phyloP scores from a whole-genome alignment of 2,329 filamentous ascomycete species.

The Arthrobotrys sphaeroides region DNA sequence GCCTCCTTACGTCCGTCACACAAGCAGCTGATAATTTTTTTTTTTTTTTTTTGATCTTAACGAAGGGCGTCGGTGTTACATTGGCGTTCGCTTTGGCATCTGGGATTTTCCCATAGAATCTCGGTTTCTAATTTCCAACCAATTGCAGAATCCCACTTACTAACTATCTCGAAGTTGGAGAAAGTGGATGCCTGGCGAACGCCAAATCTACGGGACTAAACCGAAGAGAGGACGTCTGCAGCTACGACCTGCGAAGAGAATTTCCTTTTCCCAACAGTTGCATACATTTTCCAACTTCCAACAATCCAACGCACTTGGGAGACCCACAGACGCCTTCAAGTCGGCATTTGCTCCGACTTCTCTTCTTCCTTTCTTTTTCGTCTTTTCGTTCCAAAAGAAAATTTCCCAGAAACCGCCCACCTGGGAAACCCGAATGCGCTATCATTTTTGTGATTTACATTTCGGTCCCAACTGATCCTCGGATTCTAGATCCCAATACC shows the following conservation, averaged over 20 bases:
- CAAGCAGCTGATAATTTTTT: conserved; percentile 15
- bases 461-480: conserved; percentile 19
- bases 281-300: conserved; percentile 38
- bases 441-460: conserved; percentile 8
- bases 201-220: background rate
- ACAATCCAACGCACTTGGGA: conserved; percentile 38
- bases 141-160: conserved; percentile 14
- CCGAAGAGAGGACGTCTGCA: conserved; percentile 18
- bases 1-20: conserved; percentile 20
- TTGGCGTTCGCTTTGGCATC: conserved; percentile 12
- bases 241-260: background rate
- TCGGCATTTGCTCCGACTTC: conserved; percentile 13
- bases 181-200: conserved; percentile 27
- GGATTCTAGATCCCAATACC: conserved; percentile 38
- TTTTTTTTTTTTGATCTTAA: background rate
- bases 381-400: background rate
- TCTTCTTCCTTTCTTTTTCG: background rate
- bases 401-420: conserved; percentile 33
- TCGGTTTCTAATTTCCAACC: conserved; percentile 42
- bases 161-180: conserved; percentile 19
- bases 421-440: conserved; percentile 25
- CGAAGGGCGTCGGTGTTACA: background rate
- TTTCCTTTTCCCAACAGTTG: background rate
- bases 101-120: background rate
- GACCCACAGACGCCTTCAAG: conserved; percentile 23